Percentiles rank a stretch among this genome's conserved stretches.
Conservation (phyloP, 2,329 filamentous ascomycete species). For the Microcyclospora tardicrescens region DNA sequence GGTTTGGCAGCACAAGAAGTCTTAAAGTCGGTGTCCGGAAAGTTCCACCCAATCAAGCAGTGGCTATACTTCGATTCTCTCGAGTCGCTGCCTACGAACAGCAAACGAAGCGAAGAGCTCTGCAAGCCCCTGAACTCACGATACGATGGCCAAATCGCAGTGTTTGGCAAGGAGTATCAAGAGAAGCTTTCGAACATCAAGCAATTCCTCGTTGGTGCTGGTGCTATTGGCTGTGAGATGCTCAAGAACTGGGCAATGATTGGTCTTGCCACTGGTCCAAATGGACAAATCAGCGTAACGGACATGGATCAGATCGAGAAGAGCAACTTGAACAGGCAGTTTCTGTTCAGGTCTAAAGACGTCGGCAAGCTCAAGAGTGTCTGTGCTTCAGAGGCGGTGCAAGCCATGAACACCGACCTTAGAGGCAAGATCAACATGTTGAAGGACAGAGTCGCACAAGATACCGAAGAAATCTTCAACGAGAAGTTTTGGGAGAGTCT, state of each 20-base stretch:
- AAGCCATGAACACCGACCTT: slow-evolving; percentile 90
- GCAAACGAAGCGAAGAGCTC: slow-evolving; percentile 65
- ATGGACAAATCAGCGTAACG: slow-evolving; percentile 82
- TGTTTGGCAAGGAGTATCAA: slow-evolving; percentile 88
- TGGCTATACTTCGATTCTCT: slow-evolving; percentile 97
- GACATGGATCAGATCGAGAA: slow-evolving; percentile 99
- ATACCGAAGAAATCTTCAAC: slow-evolving; percentile 90
- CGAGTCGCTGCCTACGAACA: slow-evolving; percentile 75
- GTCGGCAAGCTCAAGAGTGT: slow-evolving; percentile 96
- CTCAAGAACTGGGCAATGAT: slow-evolving; percentile 99
- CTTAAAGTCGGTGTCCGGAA: slow-evolving; percentile 91
- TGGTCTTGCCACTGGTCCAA: slow-evolving; percentile 74
- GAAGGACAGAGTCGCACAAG: slow-evolving; percentile 78
- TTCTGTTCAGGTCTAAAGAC: slow-evolving; percentile 85
- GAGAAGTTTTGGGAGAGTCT: slow-evolving; percentile 80
- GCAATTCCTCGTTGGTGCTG: slow-evolving; percentile 89
- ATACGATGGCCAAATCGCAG: slow-evolving; percentile 94
- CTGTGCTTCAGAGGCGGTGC: slow-evolving; percentile 76
- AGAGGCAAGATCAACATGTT: slow-evolving; percentile 72
- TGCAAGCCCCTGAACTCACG: slow-evolving; percentile 76
- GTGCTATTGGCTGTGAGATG: slow-evolving; percentile 97
- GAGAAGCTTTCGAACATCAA: slow-evolving; percentile 83
- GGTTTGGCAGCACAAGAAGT: slow-evolving; percentile 89
- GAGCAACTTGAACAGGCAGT: slow-evolving; percentile 96
- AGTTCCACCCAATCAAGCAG: slow-evolving; percentile 90